phyloP scores from a whole-genome alignment of 371 early-diverging fungal genomes.

The Smittium culicis region DNA sequence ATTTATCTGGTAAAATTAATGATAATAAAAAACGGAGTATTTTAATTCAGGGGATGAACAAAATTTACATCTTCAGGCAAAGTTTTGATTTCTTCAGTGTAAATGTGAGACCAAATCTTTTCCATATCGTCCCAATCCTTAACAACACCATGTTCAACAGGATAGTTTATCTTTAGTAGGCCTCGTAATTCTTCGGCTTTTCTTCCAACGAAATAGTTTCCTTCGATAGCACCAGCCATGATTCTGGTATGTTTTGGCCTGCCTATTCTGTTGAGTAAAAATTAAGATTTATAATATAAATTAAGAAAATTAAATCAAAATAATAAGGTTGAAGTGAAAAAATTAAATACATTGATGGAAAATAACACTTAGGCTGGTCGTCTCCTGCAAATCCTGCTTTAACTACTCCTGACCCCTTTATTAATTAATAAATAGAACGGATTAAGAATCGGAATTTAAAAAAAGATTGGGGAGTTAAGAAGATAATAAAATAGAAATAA shows the following conservation, averaged over 20 bases:
- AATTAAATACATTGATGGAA: slow-evolving; percentile 65
- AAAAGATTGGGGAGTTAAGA: too few relatives aligned
- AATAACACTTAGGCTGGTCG: slow-evolving; percentile 82
- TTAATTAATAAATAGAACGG: slow-evolving; percentile 7
- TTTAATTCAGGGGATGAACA: too few relatives aligned
- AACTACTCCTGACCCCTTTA: slow-evolving; percentile 88
- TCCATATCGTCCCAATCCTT: slow-evolving; percentile 97
- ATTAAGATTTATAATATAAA: background rate
- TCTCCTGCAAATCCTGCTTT: slow-evolving; percentile 97
- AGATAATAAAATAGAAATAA: too few relatives aligned
- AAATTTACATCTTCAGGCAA: slow-evolving; percentile 81
- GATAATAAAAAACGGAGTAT: too few relatives aligned
- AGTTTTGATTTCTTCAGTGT: slow-evolving; percentile 82
- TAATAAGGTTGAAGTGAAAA: background rate
- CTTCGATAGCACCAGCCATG: slow-evolving; percentile 95
- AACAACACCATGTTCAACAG: slow-evolving; percentile 91
- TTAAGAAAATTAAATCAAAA: background rate
- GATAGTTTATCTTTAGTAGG: slow-evolving; percentile 78
- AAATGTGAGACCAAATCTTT: slow-evolving; percentile 88
- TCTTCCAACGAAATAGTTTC: slow-evolving; percentile 82
- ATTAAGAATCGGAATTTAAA: too few relatives aligned
- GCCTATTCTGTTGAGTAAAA: slow-evolving; percentile 54
- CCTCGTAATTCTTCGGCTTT: slow-evolving; percentile 90
- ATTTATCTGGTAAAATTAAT: background rate
- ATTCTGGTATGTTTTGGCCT: slow-evolving; percentile 86